phyloP scores from a whole-genome alignment of 768 basidiomycete species.

The Tephrocybe rancida region DNA sequence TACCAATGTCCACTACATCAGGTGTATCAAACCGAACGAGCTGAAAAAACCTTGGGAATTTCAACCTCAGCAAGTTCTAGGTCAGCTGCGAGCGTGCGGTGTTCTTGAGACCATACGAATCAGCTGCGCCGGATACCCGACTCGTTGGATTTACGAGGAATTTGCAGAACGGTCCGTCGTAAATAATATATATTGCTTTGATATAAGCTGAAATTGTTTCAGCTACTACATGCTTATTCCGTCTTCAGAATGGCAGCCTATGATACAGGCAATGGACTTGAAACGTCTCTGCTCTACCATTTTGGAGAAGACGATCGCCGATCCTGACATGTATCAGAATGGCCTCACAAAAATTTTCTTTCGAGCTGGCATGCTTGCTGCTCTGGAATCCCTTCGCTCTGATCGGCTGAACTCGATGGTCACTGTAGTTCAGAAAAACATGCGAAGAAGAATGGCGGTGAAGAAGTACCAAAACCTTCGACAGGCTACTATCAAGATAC shows the following conservation, averaged over 20 bases:
- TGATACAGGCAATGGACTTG: slow-evolving; percentile 83
- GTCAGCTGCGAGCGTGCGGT: slow-evolving; percentile 96
- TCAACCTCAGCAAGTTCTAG: slow-evolving; percentile 91
- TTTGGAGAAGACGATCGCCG: slow-evolving; percentile 83
- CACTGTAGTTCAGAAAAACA: slow-evolving; percentile 97
- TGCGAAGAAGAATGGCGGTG: slow-evolving; percentile 83
- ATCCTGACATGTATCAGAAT: slow-evolving; percentile 95
- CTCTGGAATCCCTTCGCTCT: slow-evolving; percentile 88
- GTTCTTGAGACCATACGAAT: slow-evolving; percentile 98
- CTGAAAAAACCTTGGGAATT: slow-evolving; percentile 97
- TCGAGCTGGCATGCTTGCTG: slow-evolving; percentile 97
- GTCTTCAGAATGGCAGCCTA: slow-evolving; percentile 83
- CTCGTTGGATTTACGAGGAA: slow-evolving; percentile 97
- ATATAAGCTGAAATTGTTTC: slow-evolving; percentile 17
- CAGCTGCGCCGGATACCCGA: slow-evolving; percentile 98
- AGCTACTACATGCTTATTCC: slow-evolving; percentile 98
- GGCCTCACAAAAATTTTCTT: slow-evolving; percentile 99
- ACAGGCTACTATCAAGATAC: slow-evolving; percentile 77
- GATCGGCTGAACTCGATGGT: slow-evolving; percentile 88
- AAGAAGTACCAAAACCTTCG: slow-evolving; percentile 78
- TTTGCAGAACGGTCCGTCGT: slow-evolving; percentile 89
- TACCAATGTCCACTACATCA: slow-evolving; percentile 98
- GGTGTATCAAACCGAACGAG: slow-evolving; percentile 99
- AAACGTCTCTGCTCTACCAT: slow-evolving; percentile 82
- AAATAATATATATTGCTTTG: neutral